phyloP scores from a whole-genome alignment of 2,329 filamentous ascomycete genomes.

The Microsporum ferrugineum region DNA sequence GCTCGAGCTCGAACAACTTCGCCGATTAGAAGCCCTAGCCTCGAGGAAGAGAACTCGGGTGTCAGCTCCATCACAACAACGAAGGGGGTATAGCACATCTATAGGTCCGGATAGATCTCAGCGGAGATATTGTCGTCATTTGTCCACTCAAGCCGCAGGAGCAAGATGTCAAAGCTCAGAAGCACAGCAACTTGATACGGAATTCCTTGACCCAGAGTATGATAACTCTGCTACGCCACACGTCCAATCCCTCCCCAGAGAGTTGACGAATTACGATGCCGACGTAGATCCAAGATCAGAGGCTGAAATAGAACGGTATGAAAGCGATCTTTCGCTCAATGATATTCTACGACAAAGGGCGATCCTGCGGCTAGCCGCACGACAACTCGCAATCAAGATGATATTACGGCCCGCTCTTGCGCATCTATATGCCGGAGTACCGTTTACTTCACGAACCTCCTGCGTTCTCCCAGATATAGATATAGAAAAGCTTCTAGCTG shows the following conservation, averaged over 20 bases:
- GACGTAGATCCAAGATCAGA: neutral
- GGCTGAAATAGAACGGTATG: neutral
- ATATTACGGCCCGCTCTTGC: constrained; percentile 30
- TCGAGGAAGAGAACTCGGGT: constrained; percentile 16
- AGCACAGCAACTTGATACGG: neutral
- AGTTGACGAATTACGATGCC: neutral
- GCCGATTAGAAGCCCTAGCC: constrained; percentile 25
- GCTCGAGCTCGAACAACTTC: constrained; percentile 30
- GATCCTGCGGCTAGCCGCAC: constrained; percentile 30
- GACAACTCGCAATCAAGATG: constrained; percentile 30
- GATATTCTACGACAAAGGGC: constrained; percentile 19
- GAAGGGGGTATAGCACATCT: constrained; percentile 11
- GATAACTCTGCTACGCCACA: neutral
- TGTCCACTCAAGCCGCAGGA: neutral
- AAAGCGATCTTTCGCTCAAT: constrained; percentile 2
- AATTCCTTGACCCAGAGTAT: neutral
- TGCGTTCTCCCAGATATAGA: constrained; percentile 21
- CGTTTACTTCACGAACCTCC: constrained; percentile 15
- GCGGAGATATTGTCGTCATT: neutral
- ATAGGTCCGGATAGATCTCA: neutral
- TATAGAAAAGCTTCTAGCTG: constrained; percentile 23
- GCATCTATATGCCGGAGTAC: constrained; percentile 27
- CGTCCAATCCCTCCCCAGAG: neutral
- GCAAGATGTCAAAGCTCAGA: neutral
- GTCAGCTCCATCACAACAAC: constrained; percentile 17